Evolutionary conservation across 176 grass and related monocot genomes (phyloP), one percentile per base, ranked within the genome.

Genomic region (Leersia perrieri): DNA sequence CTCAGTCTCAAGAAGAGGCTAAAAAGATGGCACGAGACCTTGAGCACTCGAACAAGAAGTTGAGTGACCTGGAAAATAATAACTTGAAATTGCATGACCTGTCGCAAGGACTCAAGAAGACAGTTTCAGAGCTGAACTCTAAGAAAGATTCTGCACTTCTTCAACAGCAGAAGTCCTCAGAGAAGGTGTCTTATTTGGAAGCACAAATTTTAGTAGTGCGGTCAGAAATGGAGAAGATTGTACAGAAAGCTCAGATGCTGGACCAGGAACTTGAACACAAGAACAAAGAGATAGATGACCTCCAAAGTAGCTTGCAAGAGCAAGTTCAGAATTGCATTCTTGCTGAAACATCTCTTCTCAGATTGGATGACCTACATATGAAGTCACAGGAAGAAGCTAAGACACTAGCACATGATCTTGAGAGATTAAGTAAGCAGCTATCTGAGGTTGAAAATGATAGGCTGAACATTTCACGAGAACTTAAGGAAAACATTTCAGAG

Each of bases 311-410:
- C 44, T 63, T 82, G 80, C 57, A 73, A 16, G 32, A 82, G 68
- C 68, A 82, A 64, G 39, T 14, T 14, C 38, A 64, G 39, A 82
- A 73, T n/a, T 49, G 58, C 69, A 64, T 82, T 13, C 57, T 73
- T 62, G 41, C 69, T 13, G 68, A 82, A 82, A 20, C 60, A 62
- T 30, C 69, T 73, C 80, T 82, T 25, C 69, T 82, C 30, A 49
- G 38, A 47, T n/a, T 64, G n/a, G 57, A 82, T 20, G 22, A 73
- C 29, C 57, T 82, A 33, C 69, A 82, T 63, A 63, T 31, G 8
- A 69, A 49, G 69, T 82, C 80, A 14, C 80, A 82, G 58, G 30
- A 82, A 82, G 69, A 82, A 82, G 80, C 69, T 32, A 63, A 82
- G 58, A 28, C 7, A 73, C 29, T 82, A 34, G 38, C 69, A 26